Evolutionary conservation across 768 basidiomycete species (phyloP).

Genomic region (Lentinula aciculospora): DNA sequence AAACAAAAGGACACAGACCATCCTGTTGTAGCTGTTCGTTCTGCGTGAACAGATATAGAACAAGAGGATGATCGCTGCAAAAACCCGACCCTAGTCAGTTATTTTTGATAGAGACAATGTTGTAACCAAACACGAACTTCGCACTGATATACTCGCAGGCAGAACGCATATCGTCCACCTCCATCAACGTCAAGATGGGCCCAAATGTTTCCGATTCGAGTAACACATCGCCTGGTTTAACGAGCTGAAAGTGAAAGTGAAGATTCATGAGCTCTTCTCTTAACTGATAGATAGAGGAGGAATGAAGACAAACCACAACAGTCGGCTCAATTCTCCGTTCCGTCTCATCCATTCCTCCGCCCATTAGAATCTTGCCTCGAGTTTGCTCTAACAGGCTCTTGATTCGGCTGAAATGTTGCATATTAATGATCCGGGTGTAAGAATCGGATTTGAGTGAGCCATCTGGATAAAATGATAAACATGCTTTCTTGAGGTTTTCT

Average conservation of each 20-base stretch:
- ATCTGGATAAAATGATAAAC: slow-evolving; percentile 17
- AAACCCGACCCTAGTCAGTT: not conserved
- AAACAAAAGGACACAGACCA: slow-evolving; percentile 31
- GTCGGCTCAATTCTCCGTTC: slow-evolving; percentile 68
- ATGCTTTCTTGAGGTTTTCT: slow-evolving; percentile 37
- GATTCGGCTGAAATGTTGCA: slow-evolving; percentile 52
- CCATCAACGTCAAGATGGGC: slow-evolving; percentile 70
- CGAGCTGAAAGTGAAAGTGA: slow-evolving; percentile 17
- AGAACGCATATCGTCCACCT: slow-evolving; percentile 63
- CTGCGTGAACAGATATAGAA: slow-evolving; percentile 72
- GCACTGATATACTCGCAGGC: slow-evolving; percentile 56
- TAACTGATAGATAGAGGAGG: not conserved
- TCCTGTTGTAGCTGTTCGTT: slow-evolving; percentile 54
- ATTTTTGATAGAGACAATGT: not conserved
- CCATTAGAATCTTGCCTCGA: slow-evolving; percentile 57
- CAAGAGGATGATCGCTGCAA: slow-evolving; percentile 55
- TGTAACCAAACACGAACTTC: too few species aligned
- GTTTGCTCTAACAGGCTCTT: slow-evolving; percentile 60
- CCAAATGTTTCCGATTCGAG: slow-evolving; percentile 87
- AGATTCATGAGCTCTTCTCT: too few species aligned
- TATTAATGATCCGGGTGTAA: slow-evolving; percentile 47
- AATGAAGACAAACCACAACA: slow-evolving; percentile 32
- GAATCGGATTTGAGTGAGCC: slow-evolving; percentile 37
- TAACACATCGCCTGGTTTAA: slow-evolving; percentile 60
- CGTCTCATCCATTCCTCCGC: slow-evolving; percentile 56